Percentiles rank a stretch among this genome's conserved stretches.
These are phyloP conservation scores for Neofusicoccum umdonicola DNA, from an alignment of 2,329 filamentous ascomycete genomes.

Conservation along the genomic window DNA sequence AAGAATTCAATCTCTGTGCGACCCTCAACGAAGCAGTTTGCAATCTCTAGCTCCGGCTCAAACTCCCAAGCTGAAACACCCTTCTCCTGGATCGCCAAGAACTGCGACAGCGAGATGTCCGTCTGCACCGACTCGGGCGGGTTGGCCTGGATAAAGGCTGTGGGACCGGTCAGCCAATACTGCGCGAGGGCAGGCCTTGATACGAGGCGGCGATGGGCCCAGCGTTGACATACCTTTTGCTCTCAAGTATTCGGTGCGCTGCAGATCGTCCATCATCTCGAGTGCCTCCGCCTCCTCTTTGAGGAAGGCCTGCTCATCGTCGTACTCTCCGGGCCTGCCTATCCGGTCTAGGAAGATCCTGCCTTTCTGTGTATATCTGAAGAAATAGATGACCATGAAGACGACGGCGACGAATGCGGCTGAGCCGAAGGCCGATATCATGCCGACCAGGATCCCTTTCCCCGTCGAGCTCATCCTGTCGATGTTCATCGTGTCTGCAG, in stretches of 20 bases:
- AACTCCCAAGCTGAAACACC: constrained; percentile 99
- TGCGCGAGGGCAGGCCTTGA: background rate
- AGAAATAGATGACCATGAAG: constrained; percentile 84
- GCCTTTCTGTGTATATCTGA: constrained; percentile 82
- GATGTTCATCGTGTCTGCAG: constrained; percentile 4
- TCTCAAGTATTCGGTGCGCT: constrained; percentile 84
- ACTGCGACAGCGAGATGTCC: constrained; percentile 96
- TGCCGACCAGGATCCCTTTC: constrained; percentile 86
- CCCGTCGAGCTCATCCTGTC: constrained; percentile 53
- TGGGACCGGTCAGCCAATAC: background rate
- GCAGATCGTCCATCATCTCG: constrained; percentile 92
- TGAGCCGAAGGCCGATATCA: constrained; percentile 90
- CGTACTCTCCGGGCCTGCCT: constrained; percentile 90
- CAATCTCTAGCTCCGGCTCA: constrained; percentile 96
- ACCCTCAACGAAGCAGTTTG: constrained; percentile 96
- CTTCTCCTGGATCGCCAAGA: constrained; percentile 97
- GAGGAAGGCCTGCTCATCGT: constrained; percentile 93
- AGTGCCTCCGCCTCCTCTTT: constrained; percentile 93
- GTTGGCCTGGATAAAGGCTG: constrained; percentile 91
- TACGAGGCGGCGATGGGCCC: background rate
- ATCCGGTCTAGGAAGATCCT: constrained; percentile 92
- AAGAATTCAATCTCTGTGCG: constrained; percentile 99
- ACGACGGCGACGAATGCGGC: constrained; percentile 79
- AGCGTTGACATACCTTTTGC: constrained; percentile 72
- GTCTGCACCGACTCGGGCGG: constrained; percentile 93